A percentile compares a stretch with the other conserved stretches of the same genome.
phyloP scores from a whole-genome alignment of 768 basidiomycete species.

The Cystobasidium ongulense region DNA sequence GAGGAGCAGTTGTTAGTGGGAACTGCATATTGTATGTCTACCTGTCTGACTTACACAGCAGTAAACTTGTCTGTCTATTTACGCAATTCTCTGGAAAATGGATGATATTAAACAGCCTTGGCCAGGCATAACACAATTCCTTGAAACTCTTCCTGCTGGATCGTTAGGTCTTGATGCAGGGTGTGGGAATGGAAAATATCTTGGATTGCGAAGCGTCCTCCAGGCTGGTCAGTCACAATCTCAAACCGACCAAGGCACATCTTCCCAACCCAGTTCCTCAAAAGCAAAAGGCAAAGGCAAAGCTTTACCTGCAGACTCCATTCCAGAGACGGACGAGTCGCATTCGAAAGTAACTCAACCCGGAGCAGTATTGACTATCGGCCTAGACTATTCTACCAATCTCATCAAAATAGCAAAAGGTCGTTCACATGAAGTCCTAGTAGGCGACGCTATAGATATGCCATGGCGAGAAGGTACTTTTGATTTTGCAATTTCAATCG shows the following conservation, averaged over 20 bases:
- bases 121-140: slow-evolving; percentile 73
- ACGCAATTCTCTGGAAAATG: not conserved
- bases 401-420: slow-evolving; percentile 43
- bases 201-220: slow-evolving; percentile 47
- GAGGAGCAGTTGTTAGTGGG: not conserved
- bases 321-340: slow-evolving; percentile 2
- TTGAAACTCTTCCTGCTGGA: slow-evolving; percentile 62
- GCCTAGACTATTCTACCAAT: slow-evolving; percentile 1
- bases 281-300: slow-evolving; percentile 32
- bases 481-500: slow-evolving; percentile 93
- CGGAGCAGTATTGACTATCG: not conserved
- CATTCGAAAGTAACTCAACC: slow-evolving; percentile 17
- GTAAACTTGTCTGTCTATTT: not conserved
- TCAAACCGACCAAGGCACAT: not conserved
- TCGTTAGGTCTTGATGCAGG: slow-evolving; percentile 89
- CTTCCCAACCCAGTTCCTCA: not conserved
- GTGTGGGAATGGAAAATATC: slow-evolving; percentile 95
- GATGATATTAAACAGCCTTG: slow-evolving; percentile 56
- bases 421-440: slow-evolving; percentile 61
- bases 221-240: not conserved
- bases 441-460: slow-evolving; percentile 65
- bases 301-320: not conserved
- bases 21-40: not conserved
- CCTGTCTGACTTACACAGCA: slow-evolving; percentile 34
- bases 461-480: slow-evolving; percentile 72